Evolutionary conservation across 1,284 basidiomycete genomes (phyloP), one percentile per base, ranked within the genome.

Genomic region (Jaminaea rosea): DNA sequence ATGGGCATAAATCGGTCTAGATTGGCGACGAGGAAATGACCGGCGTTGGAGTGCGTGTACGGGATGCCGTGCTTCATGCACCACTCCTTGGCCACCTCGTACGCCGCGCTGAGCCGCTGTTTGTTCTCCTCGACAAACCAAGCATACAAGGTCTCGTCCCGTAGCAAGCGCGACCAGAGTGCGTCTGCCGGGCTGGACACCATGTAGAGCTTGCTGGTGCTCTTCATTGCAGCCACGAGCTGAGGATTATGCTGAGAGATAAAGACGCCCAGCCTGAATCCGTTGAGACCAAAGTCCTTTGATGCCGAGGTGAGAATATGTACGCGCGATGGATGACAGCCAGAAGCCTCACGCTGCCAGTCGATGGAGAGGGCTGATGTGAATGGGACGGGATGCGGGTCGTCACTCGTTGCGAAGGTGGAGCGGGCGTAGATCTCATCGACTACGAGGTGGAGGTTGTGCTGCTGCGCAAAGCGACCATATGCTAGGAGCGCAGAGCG

Each of bases 1-100:
- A n/a, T n/a, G 7, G 86, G 82, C 1, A 92, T 83, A 9, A 83
- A 82, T 49, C 86, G 85, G 73, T 89, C 90, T 36, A 92, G 77
- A 73, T 93, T 92, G 15, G 87, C 85, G 13, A 86, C 80, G 2
- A 92, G 84, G 69, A 59, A 59, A 27, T 57, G 55, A 17, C 57
- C 57, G 17, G 57, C 57, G 34, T 56, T 56, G 39, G 44, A 31
- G 2, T 49, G 51, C 19, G n/a, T 26, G 17, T 59, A 56, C 41
- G 15, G 31, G 32, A 59, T 36, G 15, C 13, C 26, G 41, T 59
- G 57, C 27, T 50, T 44, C 6, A 24, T 26, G 32, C 46, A 49
- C 54, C 54, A 59, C 19, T 17, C 19, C 10, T 37, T 52, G 19
- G 51, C 51, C 3, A 44, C n/a, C 13, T 50, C 46, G 49, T 59